These are phyloP conservation scores for Arabidopsis arenosa DNA, from an alignment of 345 rosid species.

Conservation along the genomic window DNA sequence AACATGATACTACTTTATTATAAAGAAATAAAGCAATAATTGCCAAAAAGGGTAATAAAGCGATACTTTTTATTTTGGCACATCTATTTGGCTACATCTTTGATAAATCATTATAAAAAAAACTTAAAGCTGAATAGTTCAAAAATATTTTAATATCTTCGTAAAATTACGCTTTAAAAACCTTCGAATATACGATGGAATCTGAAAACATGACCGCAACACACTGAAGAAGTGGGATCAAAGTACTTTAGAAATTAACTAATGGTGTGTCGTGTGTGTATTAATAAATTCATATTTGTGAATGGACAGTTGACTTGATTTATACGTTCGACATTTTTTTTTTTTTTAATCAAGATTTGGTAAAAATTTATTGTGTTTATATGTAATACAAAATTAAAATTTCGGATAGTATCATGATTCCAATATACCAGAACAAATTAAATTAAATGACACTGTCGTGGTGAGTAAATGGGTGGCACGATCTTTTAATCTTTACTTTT, in stretches of 20 bases:
- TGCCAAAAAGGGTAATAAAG: neutral
- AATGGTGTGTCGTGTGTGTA: neutral
- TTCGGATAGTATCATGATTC: neutral
- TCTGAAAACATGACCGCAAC: slow-evolving; percentile 38
- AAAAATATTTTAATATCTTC: neutral
- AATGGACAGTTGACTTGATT: slow-evolving; percentile 22
- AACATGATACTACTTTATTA: too few species aligned
- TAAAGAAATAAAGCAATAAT: too few species aligned
- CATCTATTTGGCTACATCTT: neutral
- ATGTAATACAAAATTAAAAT: neutral
- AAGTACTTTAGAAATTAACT: slow-evolving; percentile 16
- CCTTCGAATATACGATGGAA: slow-evolving; percentile 23
- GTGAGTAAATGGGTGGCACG: slow-evolving; percentile 28
- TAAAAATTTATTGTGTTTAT: neutral
- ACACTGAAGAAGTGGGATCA: slow-evolving; percentile 32
- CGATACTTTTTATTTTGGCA: slow-evolving; percentile 6
- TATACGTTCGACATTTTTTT: neutral
- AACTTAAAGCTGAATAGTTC: slow-evolving; percentile 10
- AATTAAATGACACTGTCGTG: slow-evolving; percentile 12
- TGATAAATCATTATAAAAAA: neutral
- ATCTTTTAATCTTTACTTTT: slow-evolving; percentile 25
- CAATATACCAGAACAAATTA: slow-evolving; percentile 1
- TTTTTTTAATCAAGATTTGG: neutral
- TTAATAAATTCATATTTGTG: neutral
- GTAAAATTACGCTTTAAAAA: neutral